Base-by-base conservation (phyloP, 345 rosid genomes). In the Eucalyptus curtisii region DNA sequence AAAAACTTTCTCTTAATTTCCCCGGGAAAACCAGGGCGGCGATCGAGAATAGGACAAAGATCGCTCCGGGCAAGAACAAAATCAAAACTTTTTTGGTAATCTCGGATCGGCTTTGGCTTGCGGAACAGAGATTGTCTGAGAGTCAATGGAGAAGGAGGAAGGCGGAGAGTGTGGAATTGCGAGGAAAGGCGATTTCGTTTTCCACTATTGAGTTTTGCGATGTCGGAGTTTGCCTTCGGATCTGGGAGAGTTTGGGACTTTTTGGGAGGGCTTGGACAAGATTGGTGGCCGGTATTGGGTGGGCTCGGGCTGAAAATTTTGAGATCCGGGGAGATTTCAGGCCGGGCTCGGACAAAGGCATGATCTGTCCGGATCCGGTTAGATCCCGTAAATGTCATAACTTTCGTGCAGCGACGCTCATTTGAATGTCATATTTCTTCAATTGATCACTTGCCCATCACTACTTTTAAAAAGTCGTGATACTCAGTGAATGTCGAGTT, bases 391-490 rank as follows among this genome's bases (percentile, higher is more conserved):
- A 66, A 8, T 31, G 0, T 5, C 24, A 68, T 31, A 8, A 68
- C 11, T 68, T 68, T 31, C 0, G 12, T 16, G 3, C 0, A 1
- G 3, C 1, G 13, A 0, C 3, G 4, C 3, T 68, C 0, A 59
- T 27, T 27, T 59, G 30, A 59, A 4, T 66, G 2, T 2, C 4
- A 5, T 16, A 2, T 3, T 9, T 31, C 5, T 68, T 55, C 13
- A 55, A 24, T 55, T 55, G 13, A 22, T 55, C 3, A 24, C 61
- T 24, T 10, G 6, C 12, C 1, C 9, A 22, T 55, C 13, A 22
- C 13, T 30, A 2, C 6, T 55, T 55, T 55, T 24, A 24, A 24
- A 55, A 55, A 55, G 61, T 55, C 3, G 1, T 3, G 5, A 22
- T 30, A 24, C 6, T 55, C 1, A 0, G 0, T 24, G 1, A 24